Evolutionary conservation across 331 rosid genomes (phyloP).

Genomic region (Quercus lobata): DNA sequence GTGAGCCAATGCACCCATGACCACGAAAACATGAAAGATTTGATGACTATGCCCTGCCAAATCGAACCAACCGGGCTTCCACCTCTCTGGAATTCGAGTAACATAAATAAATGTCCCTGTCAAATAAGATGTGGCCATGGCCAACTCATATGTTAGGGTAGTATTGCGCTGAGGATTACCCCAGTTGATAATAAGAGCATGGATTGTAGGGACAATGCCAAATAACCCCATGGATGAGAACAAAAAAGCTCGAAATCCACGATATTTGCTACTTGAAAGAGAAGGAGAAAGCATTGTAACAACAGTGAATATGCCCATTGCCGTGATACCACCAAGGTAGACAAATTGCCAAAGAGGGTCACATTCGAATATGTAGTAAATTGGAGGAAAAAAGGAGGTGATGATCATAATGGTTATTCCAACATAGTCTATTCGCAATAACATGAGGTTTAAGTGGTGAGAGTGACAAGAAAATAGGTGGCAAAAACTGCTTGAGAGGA

Average conservation of each 20-base stretch:
- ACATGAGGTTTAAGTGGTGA: constrained; percentile 43
- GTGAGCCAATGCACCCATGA: constrained; percentile 82
- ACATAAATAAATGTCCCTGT: constrained; percentile 72
- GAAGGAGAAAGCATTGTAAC: constrained; percentile 61
- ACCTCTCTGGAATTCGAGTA: constrained; percentile 76
- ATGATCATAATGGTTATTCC: constrained; percentile 91
- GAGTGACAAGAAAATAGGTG: constrained; percentile 96
- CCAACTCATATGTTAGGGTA: constrained; percentile 57
- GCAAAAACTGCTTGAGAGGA: constrained; percentile 85
- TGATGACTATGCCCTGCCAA: constrained; percentile 96
- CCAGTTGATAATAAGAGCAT: constrained; percentile 75
- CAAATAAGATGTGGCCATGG: constrained; percentile 77
- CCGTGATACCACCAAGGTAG: constrained; percentile 78
- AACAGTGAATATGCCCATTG: constrained; percentile 81
- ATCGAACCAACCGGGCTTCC: constrained; percentile 90
- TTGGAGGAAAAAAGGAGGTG: constrained; percentile 92
- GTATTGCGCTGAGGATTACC: constrained; percentile 61
- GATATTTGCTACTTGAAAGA: constrained; percentile 49
- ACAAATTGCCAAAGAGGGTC: constrained; percentile 77
- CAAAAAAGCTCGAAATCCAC: constrained; percentile 63
- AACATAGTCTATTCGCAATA: constrained; percentile 66
- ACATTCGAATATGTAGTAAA: constrained; percentile 88
- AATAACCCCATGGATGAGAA: constrained; percentile 93
- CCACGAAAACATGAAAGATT: constrained; percentile 79
- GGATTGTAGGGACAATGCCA: constrained; percentile 80